phyloP scores from a whole-genome alignment of 495 filamentous ascomycete species.

The Aspergillus panamensis region DNA sequence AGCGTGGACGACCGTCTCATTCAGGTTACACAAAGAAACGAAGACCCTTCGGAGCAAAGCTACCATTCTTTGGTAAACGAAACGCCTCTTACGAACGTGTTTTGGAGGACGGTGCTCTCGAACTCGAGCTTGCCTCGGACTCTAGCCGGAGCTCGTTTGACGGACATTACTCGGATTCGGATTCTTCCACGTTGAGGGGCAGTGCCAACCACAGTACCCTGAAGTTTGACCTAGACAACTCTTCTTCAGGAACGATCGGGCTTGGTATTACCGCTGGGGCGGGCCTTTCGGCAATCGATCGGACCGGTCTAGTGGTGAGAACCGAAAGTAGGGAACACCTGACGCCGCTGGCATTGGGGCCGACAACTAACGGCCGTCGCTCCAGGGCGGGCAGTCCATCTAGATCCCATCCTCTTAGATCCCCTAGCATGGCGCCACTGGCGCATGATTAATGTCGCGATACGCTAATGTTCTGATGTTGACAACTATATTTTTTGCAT shows the following conservation, averaged over 20 bases:
- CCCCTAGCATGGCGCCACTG: constrained; percentile 40
- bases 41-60: constrained; percentile 49
- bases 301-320: constrained; percentile 69
- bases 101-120: constrained; percentile 67
- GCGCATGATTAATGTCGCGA: constrained; percentile 38
- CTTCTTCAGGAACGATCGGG: constrained; percentile 44
- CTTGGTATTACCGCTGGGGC: constrained; percentile 47
- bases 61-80: constrained; percentile 52
- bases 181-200: constrained; percentile 32
- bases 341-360: constrained; percentile 40
- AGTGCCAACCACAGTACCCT: constrained; percentile 38
- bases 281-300: constrained; percentile 56
- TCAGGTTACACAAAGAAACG: constrained; percentile 51
- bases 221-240: constrained; percentile 59
- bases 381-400: constrained; percentile 46
- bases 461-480: constrained; percentile 18
- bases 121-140: constrained; percentile 69
- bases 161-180: constrained; percentile 33
- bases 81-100: constrained; percentile 78
- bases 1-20: constrained; percentile 50
- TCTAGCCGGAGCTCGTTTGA: constrained; percentile 54
- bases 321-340: constrained; percentile 79
- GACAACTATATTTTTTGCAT: neutral
- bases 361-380: constrained; percentile 44
- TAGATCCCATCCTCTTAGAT: constrained; percentile 40